These are phyloP conservation scores for Ensete glaucum DNA, from an alignment of 176 grass and related monocot genomes.

Conservation along the genomic window DNA sequence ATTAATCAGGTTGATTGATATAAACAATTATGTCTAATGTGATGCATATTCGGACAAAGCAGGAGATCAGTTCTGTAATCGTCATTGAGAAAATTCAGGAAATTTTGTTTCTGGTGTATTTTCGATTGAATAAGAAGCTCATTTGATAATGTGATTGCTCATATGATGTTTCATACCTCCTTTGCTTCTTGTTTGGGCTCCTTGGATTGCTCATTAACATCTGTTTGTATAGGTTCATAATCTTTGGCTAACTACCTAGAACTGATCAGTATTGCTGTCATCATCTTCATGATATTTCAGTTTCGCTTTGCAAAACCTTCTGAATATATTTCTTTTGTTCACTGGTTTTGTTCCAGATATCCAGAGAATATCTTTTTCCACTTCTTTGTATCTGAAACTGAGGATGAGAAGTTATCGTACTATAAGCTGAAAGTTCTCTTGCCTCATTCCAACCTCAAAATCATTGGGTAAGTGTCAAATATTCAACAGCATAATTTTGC, in stretches of 20 bases:
- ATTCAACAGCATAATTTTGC: background rate
- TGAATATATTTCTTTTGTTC: background rate
- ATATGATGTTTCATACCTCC: too few species aligned
- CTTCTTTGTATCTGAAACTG: conserved; percentile 67
- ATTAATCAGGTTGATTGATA: background rate
- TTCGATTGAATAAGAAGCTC: too few species aligned
- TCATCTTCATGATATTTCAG: background rate
- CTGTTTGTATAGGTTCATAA: too few species aligned
- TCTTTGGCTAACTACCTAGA: background rate
- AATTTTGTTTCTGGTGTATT: background rate
- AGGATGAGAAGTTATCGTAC: conserved; percentile 37
- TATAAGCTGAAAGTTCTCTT: conserved; percentile 78
- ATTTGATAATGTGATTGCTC: too few species aligned
- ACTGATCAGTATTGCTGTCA: background rate
- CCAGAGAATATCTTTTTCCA: conserved; percentile 56
- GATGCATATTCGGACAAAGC: background rate
- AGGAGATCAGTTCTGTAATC: background rate
- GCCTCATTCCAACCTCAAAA: conserved; percentile 59
- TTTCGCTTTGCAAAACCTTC: background rate
- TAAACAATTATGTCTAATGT: background rate
- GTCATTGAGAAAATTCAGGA: background rate
- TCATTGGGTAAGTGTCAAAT: conserved; percentile 46
- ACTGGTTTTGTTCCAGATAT: conserved; percentile 46
- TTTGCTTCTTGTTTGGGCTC: too few species aligned
- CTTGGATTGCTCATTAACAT: too few species aligned